A percentile compares a stretch with the other conserved stretches of the same genome.
Evolutionary conservation across 108 stramenopile genomes (phyloP).

Genomic region (Aureococcus anophagefferens): DNA sequence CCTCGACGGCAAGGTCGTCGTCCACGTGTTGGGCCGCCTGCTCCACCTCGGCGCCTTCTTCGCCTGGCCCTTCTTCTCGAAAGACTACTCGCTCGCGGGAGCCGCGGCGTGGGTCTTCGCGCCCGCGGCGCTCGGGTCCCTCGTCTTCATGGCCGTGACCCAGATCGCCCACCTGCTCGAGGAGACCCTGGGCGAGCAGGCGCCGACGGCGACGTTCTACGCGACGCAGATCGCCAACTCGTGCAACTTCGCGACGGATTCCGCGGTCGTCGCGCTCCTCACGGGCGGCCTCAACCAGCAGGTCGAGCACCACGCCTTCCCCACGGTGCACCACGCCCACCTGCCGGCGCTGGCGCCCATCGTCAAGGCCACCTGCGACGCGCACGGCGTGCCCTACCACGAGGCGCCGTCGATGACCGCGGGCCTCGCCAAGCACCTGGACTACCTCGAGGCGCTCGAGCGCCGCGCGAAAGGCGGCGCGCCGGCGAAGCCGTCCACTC

Average conservation of each 20-base stretch:
- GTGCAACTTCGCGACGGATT: conserved; percentile 32
- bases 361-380: conserved; percentile 53
- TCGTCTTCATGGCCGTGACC: neutral
- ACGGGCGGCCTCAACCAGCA: conserved; percentile 46
- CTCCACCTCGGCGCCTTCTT: neutral
- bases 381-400: conserved; percentile 55
- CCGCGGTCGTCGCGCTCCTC: conserved; percentile 20
- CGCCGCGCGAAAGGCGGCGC: neutral
- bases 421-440: neutral
- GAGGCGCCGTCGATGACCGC: neutral
- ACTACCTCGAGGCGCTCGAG: neutral
- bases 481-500: neutral
- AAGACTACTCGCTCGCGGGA: neutral
- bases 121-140: neutral
- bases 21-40: neutral
- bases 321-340: conserved; percentile 56
- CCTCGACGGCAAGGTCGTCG: neutral
- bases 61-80: neutral
- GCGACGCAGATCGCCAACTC: conserved; percentile 25
- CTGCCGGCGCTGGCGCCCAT: conserved; percentile 65
- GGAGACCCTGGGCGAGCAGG: neutral
- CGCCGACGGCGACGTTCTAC: neutral
- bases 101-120: neutral
- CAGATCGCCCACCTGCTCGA: neutral
- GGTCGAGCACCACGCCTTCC: conserved; percentile 60